Evolutionary conservation across 2,329 filamentous ascomycete genomes (phyloP).

Genomic region (Alternaria novae-zelandiae): DNA sequence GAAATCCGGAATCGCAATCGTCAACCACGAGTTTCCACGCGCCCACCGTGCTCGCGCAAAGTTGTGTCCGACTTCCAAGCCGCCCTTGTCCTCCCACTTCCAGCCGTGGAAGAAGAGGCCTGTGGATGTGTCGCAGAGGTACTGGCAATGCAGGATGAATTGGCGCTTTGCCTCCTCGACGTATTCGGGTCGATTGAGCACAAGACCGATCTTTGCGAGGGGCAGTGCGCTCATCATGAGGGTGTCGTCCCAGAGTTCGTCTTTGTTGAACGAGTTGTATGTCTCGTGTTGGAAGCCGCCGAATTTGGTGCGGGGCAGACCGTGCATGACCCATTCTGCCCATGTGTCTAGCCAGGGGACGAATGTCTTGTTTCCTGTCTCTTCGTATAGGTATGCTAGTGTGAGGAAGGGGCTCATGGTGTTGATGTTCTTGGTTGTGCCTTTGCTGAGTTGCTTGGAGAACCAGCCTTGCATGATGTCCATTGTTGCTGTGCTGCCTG

Average conservation of each 20-base stretch:
- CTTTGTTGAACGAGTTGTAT: slow-evolving; percentile 71
- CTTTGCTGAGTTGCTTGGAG: slow-evolving; percentile 68
- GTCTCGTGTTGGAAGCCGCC: slow-evolving; percentile 79
- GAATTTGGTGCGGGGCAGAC: slow-evolving; percentile 72
- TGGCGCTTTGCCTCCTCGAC: slow-evolving; percentile 79
- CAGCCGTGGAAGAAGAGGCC: slow-evolving; percentile 84
- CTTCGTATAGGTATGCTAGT: slow-evolving; percentile 78
- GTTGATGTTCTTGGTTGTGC: slow-evolving; percentile 86
- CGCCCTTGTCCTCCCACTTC: slow-evolving; percentile 71
- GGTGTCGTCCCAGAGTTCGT: slow-evolving; percentile 85
- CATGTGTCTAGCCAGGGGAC: slow-evolving; percentile 79
- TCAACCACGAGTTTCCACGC: slow-evolving; percentile 75
- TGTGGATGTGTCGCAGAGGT: slow-evolving; percentile 73
- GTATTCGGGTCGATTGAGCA: slow-evolving; percentile 74
- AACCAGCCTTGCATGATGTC: slow-evolving; percentile 78
- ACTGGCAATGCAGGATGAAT: slow-evolving; percentile 79
- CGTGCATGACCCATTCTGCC: slow-evolving; percentile 84
- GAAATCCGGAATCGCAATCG: slow-evolving; percentile 83
- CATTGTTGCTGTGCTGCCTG: slow-evolving; percentile 65
- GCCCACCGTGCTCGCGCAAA: slow-evolving; percentile 64
- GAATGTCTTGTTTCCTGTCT: slow-evolving; percentile 71
- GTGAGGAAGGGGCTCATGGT: slow-evolving; percentile 82
- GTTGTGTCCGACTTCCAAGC: slow-evolving; percentile 59
- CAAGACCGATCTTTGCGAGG: slow-evolving; percentile 77
- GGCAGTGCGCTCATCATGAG: slow-evolving; percentile 88